Conservation (phyloP, 2,329 filamentous ascomycete genomes). For the Coniochaeta prunicola region DNA sequence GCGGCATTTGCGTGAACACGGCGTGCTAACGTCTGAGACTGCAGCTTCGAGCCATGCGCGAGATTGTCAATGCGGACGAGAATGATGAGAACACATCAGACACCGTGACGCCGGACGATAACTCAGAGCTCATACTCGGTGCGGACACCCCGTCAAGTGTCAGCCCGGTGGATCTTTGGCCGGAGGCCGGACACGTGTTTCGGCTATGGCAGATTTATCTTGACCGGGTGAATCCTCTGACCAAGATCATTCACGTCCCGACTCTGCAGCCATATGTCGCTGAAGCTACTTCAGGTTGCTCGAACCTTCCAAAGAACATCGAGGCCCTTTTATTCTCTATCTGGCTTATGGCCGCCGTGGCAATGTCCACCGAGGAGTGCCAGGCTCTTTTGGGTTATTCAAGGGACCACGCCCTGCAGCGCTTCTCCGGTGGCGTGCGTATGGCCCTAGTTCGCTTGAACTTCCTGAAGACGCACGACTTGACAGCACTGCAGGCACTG, state of each 20-base stretch:
- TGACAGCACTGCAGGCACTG: constrained; percentile 52
- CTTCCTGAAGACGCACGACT: constrained; percentile 52
- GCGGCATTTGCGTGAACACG: background rate
- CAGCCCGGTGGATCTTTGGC: constrained; percentile 46
- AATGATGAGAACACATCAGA: constrained; percentile 37
- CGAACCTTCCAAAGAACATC: constrained; percentile 46
- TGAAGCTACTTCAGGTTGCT: constrained; percentile 51
- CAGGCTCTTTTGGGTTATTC: constrained; percentile 41
- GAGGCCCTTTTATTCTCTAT: constrained; percentile 60
- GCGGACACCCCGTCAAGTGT: constrained; percentile 27
- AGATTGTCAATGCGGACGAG: constrained; percentile 49
- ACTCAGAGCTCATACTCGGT: constrained; percentile 42
- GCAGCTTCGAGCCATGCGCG: constrained; percentile 50
- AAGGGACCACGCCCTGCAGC: constrained; percentile 41
- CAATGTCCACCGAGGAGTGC: constrained; percentile 49
- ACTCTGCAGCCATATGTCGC: constrained; percentile 59
- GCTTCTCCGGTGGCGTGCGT: constrained; percentile 45
- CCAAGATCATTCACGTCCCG: constrained; percentile 66
- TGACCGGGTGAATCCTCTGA: constrained; percentile 66
- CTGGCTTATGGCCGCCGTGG: constrained; percentile 53
- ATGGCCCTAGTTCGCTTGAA: constrained; percentile 41
- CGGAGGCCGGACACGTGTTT: constrained; percentile 58
- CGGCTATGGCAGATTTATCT: constrained; percentile 69
- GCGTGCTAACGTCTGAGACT: background rate
- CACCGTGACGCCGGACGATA: constrained; percentile 42